Base-by-base conservation (phyloP, 2,329 filamentous ascomycete species). In the Phaeosphaeriaceae sp. region DNA sequence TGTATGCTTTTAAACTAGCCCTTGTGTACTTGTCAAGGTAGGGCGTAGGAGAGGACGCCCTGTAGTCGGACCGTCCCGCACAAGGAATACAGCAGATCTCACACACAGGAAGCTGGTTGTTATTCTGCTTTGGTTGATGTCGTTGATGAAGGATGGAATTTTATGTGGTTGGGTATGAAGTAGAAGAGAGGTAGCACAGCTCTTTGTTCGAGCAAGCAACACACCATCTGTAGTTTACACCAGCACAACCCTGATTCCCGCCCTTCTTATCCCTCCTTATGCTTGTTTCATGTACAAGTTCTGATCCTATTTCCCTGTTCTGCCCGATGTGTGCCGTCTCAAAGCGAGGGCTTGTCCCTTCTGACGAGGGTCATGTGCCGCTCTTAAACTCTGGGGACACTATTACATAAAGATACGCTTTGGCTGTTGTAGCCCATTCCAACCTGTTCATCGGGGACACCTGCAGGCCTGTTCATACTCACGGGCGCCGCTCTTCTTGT, bases 261-360 rank as follows among this genome's bases (percentile, higher is more conserved):
- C 28, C 18, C 37, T 44, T 47, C 48, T 59, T 51, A 55, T 48
- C 43, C 40, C 12, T 35, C 33, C 23, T 26, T 52, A 32, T 5
- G 13, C 13, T 34, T 17, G 44, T 39, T 48, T 43, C 49, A 48
- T 52, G 47, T 21, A 36, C 20, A 26, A 21, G 29, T 23, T 44
- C 41, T 33, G 23, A 37, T 32, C 21, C 39, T 21, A 42, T 36
- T 51, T 17, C 51, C 58, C 53, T 56, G 52, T 40, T 48, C 52
- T 50, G 60, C 62, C 66, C 64, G 67, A 63, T 40, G 54, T 52
- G 52, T 64, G 63, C 67, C 67, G 67, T 60, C 21, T 56, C 29
- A 67, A 70, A 69, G 64, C 67, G 67, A 63, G 50, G 16, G n/a
- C 38, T 40, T 56, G 51, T 51, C 46, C 55, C 43, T 52, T 53